Conservation (phyloP, 768 basidiomycete species). For the Hemileccinum impolitum region DNA sequence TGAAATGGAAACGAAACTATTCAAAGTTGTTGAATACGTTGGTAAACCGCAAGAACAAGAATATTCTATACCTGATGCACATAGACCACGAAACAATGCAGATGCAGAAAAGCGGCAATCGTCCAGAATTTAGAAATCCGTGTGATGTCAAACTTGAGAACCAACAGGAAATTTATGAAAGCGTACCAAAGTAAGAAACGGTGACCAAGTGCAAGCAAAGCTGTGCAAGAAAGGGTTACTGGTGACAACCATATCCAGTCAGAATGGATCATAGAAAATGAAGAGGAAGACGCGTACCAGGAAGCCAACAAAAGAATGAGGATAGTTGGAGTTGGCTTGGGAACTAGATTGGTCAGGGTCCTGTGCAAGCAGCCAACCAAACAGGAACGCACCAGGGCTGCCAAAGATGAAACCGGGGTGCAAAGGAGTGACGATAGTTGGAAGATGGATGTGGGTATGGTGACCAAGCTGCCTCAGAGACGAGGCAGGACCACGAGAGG, state of each 20-base stretch:
- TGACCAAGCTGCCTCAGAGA: not conserved
- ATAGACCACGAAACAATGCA: too few species aligned
- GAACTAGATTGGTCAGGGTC: not conserved
- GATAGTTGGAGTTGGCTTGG: constrained; percentile 10
- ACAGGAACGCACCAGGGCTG: constrained; percentile 2
- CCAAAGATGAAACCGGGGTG: not conserved
- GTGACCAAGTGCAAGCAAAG: not conserved
- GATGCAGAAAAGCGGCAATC: not conserved
- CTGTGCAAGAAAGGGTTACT: not conserved
- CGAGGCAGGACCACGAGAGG: not conserved
- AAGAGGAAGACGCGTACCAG: not conserved
- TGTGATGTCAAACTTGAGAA: not conserved
- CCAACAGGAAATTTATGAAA: too few species aligned
- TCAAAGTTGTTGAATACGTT: not conserved
- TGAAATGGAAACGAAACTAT: not conserved
- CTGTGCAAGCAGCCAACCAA: not conserved
- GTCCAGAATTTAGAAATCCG: not conserved
- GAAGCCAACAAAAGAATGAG: constrained; percentile 12
- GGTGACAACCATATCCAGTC: not conserved
- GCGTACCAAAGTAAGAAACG: constrained; percentile 6
- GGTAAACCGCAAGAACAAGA: not conserved
- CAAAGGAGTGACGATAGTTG: constrained; percentile 19
- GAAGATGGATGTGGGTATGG: not conserved
- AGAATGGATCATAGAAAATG: not conserved
- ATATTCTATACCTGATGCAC: not conserved